Conservation (phyloP, 2,329 filamentous ascomycete genomes). For the Colletotrichum chrysophilum region DNA sequence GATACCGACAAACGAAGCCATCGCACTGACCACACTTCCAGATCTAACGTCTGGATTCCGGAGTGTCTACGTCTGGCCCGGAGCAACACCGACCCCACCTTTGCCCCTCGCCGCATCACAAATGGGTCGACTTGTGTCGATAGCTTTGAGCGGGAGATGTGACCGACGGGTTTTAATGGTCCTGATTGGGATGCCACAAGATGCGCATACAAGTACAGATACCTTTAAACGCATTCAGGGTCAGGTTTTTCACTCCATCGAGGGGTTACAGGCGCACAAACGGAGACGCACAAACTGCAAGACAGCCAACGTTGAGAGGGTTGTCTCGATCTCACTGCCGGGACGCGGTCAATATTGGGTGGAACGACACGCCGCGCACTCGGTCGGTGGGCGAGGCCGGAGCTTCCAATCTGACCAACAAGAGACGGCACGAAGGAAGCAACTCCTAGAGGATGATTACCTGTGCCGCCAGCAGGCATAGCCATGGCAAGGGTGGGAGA, state of each 20-base stretch:
- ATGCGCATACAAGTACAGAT: conserved; percentile 8
- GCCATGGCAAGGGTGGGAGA: conserved; percentile 9
- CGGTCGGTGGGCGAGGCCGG: neutral
- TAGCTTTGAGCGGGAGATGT: conserved; percentile 1
- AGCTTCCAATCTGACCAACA: neutral
- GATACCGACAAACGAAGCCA: conserved; percentile 16
- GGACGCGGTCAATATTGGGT: neutral
- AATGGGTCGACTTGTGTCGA: conserved; percentile 7
- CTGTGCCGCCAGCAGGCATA: conserved; percentile 12
- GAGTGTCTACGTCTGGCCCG: neutral
- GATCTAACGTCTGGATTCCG: neutral
- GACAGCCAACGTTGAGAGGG: neutral
- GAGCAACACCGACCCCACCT: conserved; percentile 12
- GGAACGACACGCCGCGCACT: conserved; percentile 2
- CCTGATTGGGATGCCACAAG: neutral
- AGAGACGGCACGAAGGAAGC: conserved; percentile 5
- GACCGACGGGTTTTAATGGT: neutral
- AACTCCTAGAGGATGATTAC: neutral
- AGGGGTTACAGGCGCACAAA: conserved; percentile 10
- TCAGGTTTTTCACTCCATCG: neutral
- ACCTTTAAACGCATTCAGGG: neutral
- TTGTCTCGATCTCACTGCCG: neutral
- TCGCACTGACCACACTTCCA: conserved; percentile 3
- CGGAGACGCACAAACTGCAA: conserved; percentile 8
- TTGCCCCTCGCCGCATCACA: conserved; percentile 13